Percentiles rank a stretch among this genome's conserved stretches.
Conservation (phyloP, 345 rosid genomes). For the Salix koriyanagi region DNA sequence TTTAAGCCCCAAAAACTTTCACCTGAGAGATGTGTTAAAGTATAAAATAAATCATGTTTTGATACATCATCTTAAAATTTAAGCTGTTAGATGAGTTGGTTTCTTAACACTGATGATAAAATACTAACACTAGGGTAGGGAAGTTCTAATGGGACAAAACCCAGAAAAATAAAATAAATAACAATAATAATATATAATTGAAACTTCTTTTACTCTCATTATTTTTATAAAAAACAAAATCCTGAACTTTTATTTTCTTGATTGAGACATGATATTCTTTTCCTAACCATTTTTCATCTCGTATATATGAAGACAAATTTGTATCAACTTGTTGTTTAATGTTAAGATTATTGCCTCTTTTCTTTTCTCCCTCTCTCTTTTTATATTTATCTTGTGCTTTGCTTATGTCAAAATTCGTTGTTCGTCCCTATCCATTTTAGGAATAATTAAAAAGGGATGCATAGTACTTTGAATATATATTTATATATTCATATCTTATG, state of each 20-base stretch:
- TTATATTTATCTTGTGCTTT: constrained; percentile 12
- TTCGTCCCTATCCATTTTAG: constrained; percentile 49
- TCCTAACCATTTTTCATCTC: neutral
- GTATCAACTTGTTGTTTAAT: neutral
- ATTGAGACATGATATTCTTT: constrained; percentile 3
- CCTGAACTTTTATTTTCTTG: neutral
- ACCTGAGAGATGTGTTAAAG: too few species aligned
- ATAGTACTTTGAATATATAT: neutral
- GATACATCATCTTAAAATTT: too few species aligned
- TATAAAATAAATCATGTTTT: too few species aligned
- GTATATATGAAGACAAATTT: neutral
- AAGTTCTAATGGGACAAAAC: neutral
- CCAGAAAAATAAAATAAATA: neutral
- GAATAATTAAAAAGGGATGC: constrained; percentile 33
- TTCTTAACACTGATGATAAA: neutral
- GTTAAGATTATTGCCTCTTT: neutral
- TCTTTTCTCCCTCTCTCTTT: neutral
- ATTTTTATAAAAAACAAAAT: too few species aligned
- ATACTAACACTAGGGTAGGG: neutral
- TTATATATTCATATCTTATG: constrained; percentile 28
- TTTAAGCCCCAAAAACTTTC: too few species aligned
- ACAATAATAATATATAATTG: neutral
- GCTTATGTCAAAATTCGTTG: constrained; percentile 34
- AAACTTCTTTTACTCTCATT: neutral
- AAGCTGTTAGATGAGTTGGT: too few species aligned